A percentile compares a stretch with the other conserved stretches of the same genome.
Conservation (phyloP, 768 basidiomycete genomes). For the Boletellus sp. region DNA sequence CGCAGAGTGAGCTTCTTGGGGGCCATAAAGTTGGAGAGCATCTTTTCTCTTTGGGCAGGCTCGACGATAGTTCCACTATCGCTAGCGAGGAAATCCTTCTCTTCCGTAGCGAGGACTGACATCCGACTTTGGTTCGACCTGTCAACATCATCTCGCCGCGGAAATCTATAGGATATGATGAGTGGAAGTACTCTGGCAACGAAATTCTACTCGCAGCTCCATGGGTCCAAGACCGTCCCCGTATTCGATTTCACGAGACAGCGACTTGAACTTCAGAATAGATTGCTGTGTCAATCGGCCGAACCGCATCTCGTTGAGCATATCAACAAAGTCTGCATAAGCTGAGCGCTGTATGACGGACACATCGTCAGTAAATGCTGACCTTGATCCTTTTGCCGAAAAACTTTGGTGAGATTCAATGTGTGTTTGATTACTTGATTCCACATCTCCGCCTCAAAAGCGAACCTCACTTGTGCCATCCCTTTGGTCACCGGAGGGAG, state of each 20-base stretch:
- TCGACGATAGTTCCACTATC: slow-evolving; percentile 65
- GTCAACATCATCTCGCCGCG: slow-evolving; percentile 89
- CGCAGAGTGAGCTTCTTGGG: slow-evolving; percentile 66
- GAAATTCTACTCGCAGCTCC: slow-evolving; percentile 62
- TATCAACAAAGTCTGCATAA: slow-evolving; percentile 77
- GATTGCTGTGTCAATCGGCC: slow-evolving; percentile 65
- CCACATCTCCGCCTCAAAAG: slow-evolving; percentile 89
- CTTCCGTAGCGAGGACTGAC: slow-evolving; percentile 49
- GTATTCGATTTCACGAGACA: slow-evolving; percentile 71
- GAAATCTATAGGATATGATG: slow-evolving; percentile 58
- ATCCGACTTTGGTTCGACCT: slow-evolving; percentile 74
- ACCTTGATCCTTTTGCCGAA: slow-evolving; percentile 92
- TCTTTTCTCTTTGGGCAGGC: slow-evolving; percentile 59
- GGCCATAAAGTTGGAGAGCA: slow-evolving; percentile 91
- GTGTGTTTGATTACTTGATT: slow-evolving; percentile 66
- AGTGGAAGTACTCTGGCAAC: background rate
- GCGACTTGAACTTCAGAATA: slow-evolving; percentile 61
- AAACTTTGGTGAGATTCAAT: slow-evolving; percentile 93
- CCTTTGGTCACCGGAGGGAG: slow-evolving; percentile 85
- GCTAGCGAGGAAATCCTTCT: slow-evolving; percentile 48
- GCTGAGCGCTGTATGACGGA: slow-evolving; percentile 2
- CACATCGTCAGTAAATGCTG: slow-evolving; percentile 16
- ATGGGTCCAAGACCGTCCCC: slow-evolving; percentile 84
- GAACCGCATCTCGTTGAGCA: slow-evolving; percentile 98
- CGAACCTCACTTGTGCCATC: slow-evolving; percentile 65